Base-by-base conservation (phyloP, 2,329 filamentous ascomycete species). In the Colletotrichum tabaci region DNA sequence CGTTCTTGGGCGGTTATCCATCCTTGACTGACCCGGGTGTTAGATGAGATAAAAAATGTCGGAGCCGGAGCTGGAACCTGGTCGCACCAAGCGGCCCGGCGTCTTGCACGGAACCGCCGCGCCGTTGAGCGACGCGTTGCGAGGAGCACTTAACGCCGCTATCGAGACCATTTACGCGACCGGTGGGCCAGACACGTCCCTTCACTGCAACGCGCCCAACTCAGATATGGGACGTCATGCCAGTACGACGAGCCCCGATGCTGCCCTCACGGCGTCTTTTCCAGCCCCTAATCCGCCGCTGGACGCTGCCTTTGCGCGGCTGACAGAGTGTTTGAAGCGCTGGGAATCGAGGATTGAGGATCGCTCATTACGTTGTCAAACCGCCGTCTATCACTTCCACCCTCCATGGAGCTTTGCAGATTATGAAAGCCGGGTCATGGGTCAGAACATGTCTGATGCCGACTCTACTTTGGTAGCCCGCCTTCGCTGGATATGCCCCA, bases 151-250 rank as follows among this genome's bases (percentile, higher is more conserved):
- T 16, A 53, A 55, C 65, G 53, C 50, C 21, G 60, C 69, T 21
- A 63, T 72, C 23, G 69, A 72, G 23, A 30, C 65, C 21, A 46
- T 72, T 64, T 69, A 72, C 65, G 66, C 69, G 50, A 46, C 30
- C 15, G 44, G 50, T 63, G 58, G 50, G 46, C 35, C 65, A 44
- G 44, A 71, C 38, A 53, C 58, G 64, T 62, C 64, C 38, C 5
- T 30, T 49, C 42, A 47, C 42, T 12, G 13, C 40, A 23, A 26
- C 21, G 64, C 35, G 56, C 49, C 50, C 15, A 26, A 61, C 12
- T 42, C 56, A 18, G 67, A 50, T 5, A 46, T 9, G 15, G 35
- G 7, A 49, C 30, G 38, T 47, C 46, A n/a, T 49, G n/a, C 69
- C 2, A 21, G 23, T 23, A 23, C 38, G 44, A 58, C 56, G 40